These are phyloP conservation scores for cucumber (Cucumis sativus) DNA, from an alignment of 306 rosid genomes.

Conservation along the genomic window Cucumber_9930_V3 NC_026659.2:15743001-15743500, in stretches of 20 bases:
- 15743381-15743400: too few species aligned
- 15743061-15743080: conserved; percentile 11
- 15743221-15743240: neutral
- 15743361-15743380: too few species aligned
- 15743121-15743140: neutral
- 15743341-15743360: too few species aligned
- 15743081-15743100: neutral
- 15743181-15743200: neutral
- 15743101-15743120: neutral
- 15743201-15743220: neutral
- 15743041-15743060: conserved; percentile 13
- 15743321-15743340: too few species aligned
- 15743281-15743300: too few species aligned
- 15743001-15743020: neutral
- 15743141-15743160: neutral
- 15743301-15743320: too few species aligned
- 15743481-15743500: neutral
- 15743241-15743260: neutral
- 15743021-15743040: neutral
- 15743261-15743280: neutral
- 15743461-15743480: neutral
- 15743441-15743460: neutral
- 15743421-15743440: neutral
- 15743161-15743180: neutral
- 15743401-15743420: neutral